phyloP scores from a whole-genome alignment of 768 basidiomycete genomes.

The Leccinum truebloodii region DNA sequence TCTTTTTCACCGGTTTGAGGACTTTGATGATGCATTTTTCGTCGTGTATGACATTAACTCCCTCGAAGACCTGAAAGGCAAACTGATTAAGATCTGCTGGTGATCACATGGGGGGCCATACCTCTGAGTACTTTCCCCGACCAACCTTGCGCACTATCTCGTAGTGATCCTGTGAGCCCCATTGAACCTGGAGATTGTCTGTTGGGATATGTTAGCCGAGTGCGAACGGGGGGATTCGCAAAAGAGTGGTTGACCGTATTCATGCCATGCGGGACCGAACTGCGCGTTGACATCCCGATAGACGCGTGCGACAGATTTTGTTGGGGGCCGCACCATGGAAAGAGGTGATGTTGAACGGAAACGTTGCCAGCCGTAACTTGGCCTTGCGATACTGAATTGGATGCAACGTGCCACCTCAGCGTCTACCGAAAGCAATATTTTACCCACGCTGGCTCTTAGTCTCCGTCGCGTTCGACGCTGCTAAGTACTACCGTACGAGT shows the following conservation, averaged over 20 bases:
- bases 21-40: conserved; percentile 99
- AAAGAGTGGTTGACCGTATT: conserved; percentile 70
- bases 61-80: conserved; percentile 77
- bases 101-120: conserved; percentile 33
- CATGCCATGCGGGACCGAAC: conserved; percentile 90
- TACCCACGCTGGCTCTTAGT: conserved; percentile 29
- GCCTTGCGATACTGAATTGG: conserved; percentile 10
- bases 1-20: conserved; percentile 98
- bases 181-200: conserved; percentile 97
- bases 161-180: conserved; percentile 97
- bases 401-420: conserved; percentile 20
- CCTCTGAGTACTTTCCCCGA: conserved; percentile 94
- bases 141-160: conserved; percentile 98
- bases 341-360: conserved; percentile 10
- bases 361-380: conserved; percentile 15
- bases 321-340: conserved; percentile 68
- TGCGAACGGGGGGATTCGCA: neutral
- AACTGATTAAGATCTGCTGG: conserved; percentile 15
- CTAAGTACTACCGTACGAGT: neutral
- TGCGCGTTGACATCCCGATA: conserved; percentile 88
- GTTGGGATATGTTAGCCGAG: conserved; percentile 23
- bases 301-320: conserved; percentile 81
- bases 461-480: neutral
- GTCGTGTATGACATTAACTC: conserved; percentile 85
- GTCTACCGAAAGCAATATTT: conserved; percentile 8